Evolutionary conservation across 768 basidiomycete genomes (phyloP), one percentile per base, ranked within the genome.

Genomic region (Lentinula raphanica): DNA sequence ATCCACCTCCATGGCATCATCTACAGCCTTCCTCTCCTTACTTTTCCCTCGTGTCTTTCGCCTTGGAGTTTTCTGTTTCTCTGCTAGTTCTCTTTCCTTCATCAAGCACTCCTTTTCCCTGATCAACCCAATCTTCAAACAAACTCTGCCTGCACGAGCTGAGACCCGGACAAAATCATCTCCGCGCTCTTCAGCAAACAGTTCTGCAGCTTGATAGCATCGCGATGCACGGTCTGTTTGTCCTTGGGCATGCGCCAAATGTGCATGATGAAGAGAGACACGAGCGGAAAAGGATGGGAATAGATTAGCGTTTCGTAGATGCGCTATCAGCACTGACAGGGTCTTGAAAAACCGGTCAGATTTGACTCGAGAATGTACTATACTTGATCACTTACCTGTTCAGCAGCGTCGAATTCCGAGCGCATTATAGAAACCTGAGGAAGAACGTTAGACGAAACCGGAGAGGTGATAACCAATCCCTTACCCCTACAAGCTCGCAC

Each of bases 191-290:
- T 23, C 45, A 21, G 76, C 75, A 0, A 88, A 70, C 49, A 74
- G 69, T 4, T 81, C 82, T 3, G 88, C 86, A 4, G 86, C 78
- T 40, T 74, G 75, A 67, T 91, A 92, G 57, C 85, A 87, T 36
- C 76, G 72, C 49, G 76, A 63, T 17, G 90, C 90, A 2, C 81
- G 76, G 11, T 75, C 73, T 0, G 72, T 66, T 7, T 80, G 74
- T 1, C 83, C 82, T 3, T 81, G 69, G 1, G 87, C 82, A 66
- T 92, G 90, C 4, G 87, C 85, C 28, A 92, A 79, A 60, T 92
- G 88, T 0, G 84, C 90, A 54, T 88, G 80, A 58, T 86, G 79
- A 6, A 92, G 74, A 5, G 86, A 78, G 11, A 90, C 82, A 3
- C 86, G 82, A 0, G 85, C 78, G 1, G 83, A 74, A 64, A 85